These are phyloP conservation scores for Microascus cirrosus DNA, from an alignment of 2,329 filamentous ascomycete species.

Conservation along the genomic window DNA sequence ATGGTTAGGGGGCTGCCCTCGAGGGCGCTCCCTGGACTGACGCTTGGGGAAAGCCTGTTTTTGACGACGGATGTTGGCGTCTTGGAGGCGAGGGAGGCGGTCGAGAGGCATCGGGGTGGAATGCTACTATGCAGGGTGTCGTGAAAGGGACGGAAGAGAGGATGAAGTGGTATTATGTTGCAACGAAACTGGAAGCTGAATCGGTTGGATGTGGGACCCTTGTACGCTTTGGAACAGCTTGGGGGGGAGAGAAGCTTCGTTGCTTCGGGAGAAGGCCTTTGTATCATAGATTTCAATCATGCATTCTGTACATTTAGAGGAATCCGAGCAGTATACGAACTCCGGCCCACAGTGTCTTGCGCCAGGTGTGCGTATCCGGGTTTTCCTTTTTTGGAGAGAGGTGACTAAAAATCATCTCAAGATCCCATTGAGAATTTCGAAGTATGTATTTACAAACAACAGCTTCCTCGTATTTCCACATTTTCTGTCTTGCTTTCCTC, in stretches of 20 bases:
- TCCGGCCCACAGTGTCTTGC: too few relatives aligned
- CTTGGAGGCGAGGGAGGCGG: constrained; percentile 71
- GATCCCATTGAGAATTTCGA: not conserved
- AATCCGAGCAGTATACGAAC: not conserved
- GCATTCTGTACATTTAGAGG: not conserved
- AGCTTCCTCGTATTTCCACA: not conserved
- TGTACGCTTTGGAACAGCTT: not conserved
- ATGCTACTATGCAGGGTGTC: constrained; percentile 62
- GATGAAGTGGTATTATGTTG: not conserved
- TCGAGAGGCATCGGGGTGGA: constrained; percentile 72
- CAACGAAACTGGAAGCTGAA: too few relatives aligned
- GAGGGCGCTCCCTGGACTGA: constrained; percentile 58
- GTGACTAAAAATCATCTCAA: not conserved
- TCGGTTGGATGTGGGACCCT: not conserved
- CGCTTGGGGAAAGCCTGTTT: constrained; percentile 74
- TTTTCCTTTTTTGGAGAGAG: not conserved
- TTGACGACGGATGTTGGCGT: constrained; percentile 67
- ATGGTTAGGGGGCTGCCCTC: constrained; percentile 59
- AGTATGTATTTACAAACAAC: not conserved
- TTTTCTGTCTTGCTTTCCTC: constrained; percentile 3
- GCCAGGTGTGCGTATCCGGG: not conserved
- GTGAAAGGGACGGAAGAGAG: constrained; percentile 13
- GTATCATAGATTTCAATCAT: not conserved
- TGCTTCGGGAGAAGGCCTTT: not conserved
- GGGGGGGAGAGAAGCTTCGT: not conserved